Base-by-base conservation (phyloP, 164 flowering plant species). In the Cinnamomum micranthum region DNA sequence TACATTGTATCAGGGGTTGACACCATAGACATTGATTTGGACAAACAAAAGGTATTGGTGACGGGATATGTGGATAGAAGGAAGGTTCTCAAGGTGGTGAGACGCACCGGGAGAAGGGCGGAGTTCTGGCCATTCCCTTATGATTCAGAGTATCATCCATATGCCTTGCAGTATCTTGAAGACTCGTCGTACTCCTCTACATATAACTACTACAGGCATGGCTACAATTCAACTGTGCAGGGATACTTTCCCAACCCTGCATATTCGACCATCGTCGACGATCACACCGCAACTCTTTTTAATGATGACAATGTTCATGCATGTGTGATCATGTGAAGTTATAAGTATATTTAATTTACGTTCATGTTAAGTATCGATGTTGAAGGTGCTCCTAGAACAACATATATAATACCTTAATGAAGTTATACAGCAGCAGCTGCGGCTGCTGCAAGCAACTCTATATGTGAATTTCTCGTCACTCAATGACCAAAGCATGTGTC, bases 81-180 rank as follows among this genome's bases (percentile, higher is more conserved):
- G 66, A 77, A 81, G 76, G 93, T 92, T 13, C 80, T 92, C 3
- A 92, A 88, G 84, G 80, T 74, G 20, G 95, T 86, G 79, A 86
- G 97, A 75, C 84, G 91, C 65, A 87, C 88, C 0, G 92, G 93
- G 33, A 83, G 89, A 70, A 85, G 75, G 27, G 95, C 97, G 0
- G 97, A 92, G 85, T 87, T 87, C 60, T 92, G 97, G 95, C 92
- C 93, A 15, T 88, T 76, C 69, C 94, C 95, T 0, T 92, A 90
- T 23, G 90, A 90, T 71, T 76, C 78, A 6, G 88, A 87, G 74
- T 90, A 92, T 77, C 82, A 92, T 68, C 94, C 94, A 0, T 89
- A 83, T 52, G 93, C 94, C 11, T 77, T 86, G 0, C 80, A 82
- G 51, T 92, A 90, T 58, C 71, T 88, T 13, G 93, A 90, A 62